Evolutionary conservation across 2,329 filamentous ascomycete genomes (phyloP).

Genomic region (Huntiella savannae): DNA sequence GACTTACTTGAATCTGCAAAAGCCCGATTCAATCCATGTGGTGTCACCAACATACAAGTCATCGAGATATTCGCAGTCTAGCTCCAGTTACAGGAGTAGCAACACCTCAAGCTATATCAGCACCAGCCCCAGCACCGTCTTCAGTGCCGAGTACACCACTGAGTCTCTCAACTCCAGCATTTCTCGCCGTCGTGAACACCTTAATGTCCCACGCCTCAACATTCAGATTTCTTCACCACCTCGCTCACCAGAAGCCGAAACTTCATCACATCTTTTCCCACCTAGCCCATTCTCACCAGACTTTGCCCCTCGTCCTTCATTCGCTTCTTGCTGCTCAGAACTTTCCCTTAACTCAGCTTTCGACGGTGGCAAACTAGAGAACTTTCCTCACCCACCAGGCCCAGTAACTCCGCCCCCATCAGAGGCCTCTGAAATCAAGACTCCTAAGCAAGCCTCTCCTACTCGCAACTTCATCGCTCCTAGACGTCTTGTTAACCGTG

Average conservation of each 20-base stretch:
- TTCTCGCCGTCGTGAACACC: slow-evolving; percentile 3
- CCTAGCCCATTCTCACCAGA: slow-evolving; percentile 2
- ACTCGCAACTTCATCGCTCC: background rate
- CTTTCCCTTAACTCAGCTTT: slow-evolving; percentile 11
- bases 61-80: slow-evolving; percentile 7
- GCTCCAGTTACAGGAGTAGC: slow-evolving; percentile 7
- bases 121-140: slow-evolving; percentile 9
- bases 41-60: slow-evolving; percentile 10
- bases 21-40: slow-evolving; percentile 8
- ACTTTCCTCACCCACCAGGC: slow-evolving; percentile 8
- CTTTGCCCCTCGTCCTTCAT: slow-evolving; percentile 8
- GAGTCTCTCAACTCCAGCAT: slow-evolving; percentile 4
- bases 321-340: slow-evolving; percentile 10
- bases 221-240: slow-evolving; percentile 8
- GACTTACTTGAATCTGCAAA: slow-evolving; percentile 4
- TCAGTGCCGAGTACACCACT: slow-evolving; percentile 6
- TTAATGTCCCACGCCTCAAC: slow-evolving; percentile 5
- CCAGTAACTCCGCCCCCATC: slow-evolving; percentile 5
- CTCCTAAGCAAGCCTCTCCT: slow-evolving; percentile 1
- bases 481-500: slow-evolving; percentile 4
- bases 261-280: background rate
- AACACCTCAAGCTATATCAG: slow-evolving; percentile 8
- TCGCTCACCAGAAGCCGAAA: slow-evolving; percentile 1
- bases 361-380: slow-evolving; percentile 11
- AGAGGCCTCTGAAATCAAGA: slow-evolving; percentile 1